Base-by-base conservation (phyloP, 257 asterid species). In the Petunia axillaris region DNA sequence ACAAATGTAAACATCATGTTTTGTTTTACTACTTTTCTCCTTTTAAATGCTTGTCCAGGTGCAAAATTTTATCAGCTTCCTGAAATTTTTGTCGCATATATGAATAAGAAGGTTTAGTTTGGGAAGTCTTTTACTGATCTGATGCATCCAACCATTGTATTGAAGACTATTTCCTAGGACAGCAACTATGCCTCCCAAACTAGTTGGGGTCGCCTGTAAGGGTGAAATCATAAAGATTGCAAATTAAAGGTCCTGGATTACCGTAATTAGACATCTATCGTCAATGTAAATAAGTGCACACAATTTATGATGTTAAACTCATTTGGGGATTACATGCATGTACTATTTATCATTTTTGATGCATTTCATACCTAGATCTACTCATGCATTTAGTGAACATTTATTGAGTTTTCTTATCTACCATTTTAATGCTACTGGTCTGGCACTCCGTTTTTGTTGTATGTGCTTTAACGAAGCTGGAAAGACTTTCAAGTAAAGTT, bases 251-350 rank as follows among this genome's bases (percentile, higher is more conserved):
- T 50, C 62, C 62, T 71, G 13, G 60, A 50, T 71, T 71, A 71
- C 77, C 11, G 44, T 71, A 71, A 48, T 48, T 71, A 71, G 46
- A 35, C 58, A 71, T 71, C 13, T 48, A n/a, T 35, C 7, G 60
- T 46, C 13, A 6, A 71, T 71, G 58, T 16, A 46, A 70, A 70
- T 1, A 14, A 70, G 25, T 44, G 16, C n/a, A 70, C 48, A 9
- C 76, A 46, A 70, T 16, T 70, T 70, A 53, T 46, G 41, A 70
- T 46, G 58, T 46, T 70, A 4, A 44, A 70, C 16, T 16, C 16
- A 5, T 70, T 36, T 71, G 75, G n/a, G n/a, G 75, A 71, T 50
- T 71, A 71, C 16, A 40, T 71, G 60, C 62, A 71, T 71, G 7
- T 13, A 50, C 8, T 71, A 10, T 40, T 71, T 50, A 71, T 25